Conservation (phyloP, 2,329 filamentous ascomycete genomes). For the Botrytis aclada region DNA sequence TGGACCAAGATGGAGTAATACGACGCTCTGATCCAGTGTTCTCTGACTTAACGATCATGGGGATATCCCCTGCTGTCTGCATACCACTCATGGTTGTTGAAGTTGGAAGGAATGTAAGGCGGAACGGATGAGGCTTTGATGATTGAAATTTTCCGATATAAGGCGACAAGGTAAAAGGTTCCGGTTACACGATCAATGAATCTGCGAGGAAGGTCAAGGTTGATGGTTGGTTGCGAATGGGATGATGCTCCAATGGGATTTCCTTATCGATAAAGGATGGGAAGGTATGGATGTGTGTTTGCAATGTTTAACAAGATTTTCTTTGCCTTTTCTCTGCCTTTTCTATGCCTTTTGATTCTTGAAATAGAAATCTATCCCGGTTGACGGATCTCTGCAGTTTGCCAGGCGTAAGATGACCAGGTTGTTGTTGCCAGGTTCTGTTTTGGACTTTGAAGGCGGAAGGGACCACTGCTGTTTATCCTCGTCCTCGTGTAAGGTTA, state of each 20-base stretch:
- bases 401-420: not conserved
- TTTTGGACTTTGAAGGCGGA: not conserved
- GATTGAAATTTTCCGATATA: conserved; percentile 10
- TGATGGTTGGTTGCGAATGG: not conserved
- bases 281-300: not conserved
- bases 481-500: too few species aligned
- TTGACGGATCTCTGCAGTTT: conserved; percentile 1
- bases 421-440: not conserved
- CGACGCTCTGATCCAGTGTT: conserved; percentile 82
- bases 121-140: conserved; percentile 14
- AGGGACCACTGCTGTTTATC: not conserved
- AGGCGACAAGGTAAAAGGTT: not conserved
- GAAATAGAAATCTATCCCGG: conserved; percentile 3
- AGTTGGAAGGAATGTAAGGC: not conserved
- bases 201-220: not conserved
- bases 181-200: conserved; percentile 5
- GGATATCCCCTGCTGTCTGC: conserved; percentile 55
- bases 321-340: not conserved
- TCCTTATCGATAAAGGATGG: conserved; percentile 2
- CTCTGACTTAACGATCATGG: conserved; percentile 71
- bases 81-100: conserved; percentile 14
- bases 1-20: conserved; percentile 87
- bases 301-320: not conserved
- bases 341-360: not conserved
- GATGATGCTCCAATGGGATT: not conserved